Evolutionary conservation across 768 basidiomycete genomes (phyloP).

Genomic region (Boletus tomentosulus): DNA sequence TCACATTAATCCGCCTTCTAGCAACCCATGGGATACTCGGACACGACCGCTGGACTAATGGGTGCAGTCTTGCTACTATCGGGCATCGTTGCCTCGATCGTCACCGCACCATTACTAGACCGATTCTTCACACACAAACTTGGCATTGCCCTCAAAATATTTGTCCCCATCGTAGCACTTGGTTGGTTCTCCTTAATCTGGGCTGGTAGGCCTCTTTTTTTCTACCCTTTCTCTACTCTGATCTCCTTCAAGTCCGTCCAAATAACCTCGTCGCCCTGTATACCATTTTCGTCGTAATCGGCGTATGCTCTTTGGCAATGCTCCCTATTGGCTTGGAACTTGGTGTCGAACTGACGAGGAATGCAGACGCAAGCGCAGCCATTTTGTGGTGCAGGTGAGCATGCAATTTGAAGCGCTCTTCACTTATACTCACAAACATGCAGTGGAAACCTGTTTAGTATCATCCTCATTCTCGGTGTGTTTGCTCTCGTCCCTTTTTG

Average conservation of each 20-base stretch:
- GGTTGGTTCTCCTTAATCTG: slow-evolving; percentile 76
- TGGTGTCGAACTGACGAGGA: slow-evolving; percentile 74
- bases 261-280: slow-evolving; percentile 59
- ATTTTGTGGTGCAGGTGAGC: slow-evolving; percentile 72
- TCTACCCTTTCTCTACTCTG: background rate
- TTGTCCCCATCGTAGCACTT: slow-evolving; percentile 57
- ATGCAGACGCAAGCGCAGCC: slow-evolving; percentile 73
- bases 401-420: background rate
- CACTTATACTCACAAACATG: background rate
- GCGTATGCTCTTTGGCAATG: slow-evolving; percentile 60
- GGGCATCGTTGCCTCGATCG: slow-evolving; percentile 64
- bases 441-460: slow-evolving; percentile 64
- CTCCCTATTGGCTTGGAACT: slow-evolving; percentile 77
- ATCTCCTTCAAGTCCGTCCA: slow-evolving; percentile 47
- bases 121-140: slow-evolving; percentile 76
- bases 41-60: slow-evolving; percentile 62
- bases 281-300: slow-evolving; percentile 64
- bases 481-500: slow-evolving; percentile 4
- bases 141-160: slow-evolving; percentile 51
- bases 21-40: slow-evolving; percentile 71
- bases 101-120: slow-evolving; percentile 74
- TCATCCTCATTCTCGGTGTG: slow-evolving; percentile 62
- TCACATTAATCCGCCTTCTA: slow-evolving; percentile 20
- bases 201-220: slow-evolving; percentile 51
- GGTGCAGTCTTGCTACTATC: slow-evolving; percentile 65